Conservation (phyloP, 2,329 filamentous ascomycete genomes). For the Atkinsonella hypoxylon region DNA sequence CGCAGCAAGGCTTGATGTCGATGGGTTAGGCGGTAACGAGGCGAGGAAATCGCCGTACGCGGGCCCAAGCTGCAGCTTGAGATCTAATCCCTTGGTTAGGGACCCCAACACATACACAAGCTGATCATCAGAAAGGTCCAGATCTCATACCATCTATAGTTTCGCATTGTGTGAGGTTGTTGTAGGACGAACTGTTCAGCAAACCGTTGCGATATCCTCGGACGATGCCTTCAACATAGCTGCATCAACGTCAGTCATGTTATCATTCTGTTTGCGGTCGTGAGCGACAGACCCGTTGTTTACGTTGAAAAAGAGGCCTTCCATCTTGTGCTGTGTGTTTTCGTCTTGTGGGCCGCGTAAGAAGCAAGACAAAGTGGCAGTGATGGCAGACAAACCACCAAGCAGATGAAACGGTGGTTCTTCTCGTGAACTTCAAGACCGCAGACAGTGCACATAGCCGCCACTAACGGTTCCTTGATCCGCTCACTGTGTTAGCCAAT, state of each 20-base stretch:
- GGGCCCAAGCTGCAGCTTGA: conserved; percentile 93
- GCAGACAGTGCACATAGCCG: neutral
- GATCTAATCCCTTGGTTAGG: conserved; percentile 45
- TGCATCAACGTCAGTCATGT: conserved; percentile 29
- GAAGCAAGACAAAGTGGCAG: neutral
- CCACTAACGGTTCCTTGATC: neutral
- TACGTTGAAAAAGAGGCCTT: conserved; percentile 88
- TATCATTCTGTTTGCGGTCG: conserved; percentile 5
- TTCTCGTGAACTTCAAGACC: neutral
- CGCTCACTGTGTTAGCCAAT: neutral
- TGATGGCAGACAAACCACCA: neutral
- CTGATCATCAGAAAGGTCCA: neutral
- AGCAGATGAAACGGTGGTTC: neutral
- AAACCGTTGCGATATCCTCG: conserved; percentile 93
- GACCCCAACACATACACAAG: neutral
- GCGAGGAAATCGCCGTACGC: conserved; percentile 96
- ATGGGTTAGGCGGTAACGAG: conserved; percentile 87
- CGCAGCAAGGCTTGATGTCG: conserved; percentile 83
- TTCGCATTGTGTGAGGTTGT: conserved; percentile 94
- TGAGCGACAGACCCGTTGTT: conserved; percentile 62
- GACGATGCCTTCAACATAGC: conserved; percentile 95
- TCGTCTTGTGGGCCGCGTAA: neutral
- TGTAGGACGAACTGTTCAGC: conserved; percentile 81
- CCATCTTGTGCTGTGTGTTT: conserved; percentile 41
- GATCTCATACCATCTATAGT: conserved; percentile 67